Percentiles rank a stretch among this genome's conserved stretches.
phyloP scores from a whole-genome alignment of 345 rosid genomes.

The Raphanus sativus region DNA sequence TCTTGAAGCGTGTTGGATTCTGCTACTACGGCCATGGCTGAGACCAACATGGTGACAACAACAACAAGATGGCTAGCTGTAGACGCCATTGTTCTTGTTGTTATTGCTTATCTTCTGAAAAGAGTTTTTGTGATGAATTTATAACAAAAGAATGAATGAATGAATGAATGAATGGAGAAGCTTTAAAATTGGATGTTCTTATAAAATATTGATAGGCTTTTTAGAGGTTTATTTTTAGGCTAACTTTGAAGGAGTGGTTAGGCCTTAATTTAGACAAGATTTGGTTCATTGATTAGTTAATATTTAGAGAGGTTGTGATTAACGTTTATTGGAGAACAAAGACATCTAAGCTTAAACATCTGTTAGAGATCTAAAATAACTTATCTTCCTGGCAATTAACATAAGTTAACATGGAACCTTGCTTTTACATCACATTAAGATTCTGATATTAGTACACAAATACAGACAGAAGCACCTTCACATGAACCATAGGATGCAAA shows the following conservation, averaged over 20 bases:
- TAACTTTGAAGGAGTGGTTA: neutral
- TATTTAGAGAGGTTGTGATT: neutral
- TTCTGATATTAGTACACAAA: neutral
- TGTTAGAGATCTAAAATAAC: neutral
- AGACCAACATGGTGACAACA: constrained; percentile 34
- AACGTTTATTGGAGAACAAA: neutral
- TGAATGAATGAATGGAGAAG: neutral
- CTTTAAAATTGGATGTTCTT: neutral
- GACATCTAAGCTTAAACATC: neutral
- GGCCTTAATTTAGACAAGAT: neutral
- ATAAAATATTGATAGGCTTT: neutral
- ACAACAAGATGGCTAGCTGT: constrained; percentile 16
- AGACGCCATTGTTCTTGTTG: constrained; percentile 27
- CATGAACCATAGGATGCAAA: neutral
- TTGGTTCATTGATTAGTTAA: neutral
- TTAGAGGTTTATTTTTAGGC: neutral
- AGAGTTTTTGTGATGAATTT: constrained; percentile 16
- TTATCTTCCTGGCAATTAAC: neutral
- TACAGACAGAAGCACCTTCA: neutral
- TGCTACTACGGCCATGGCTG: constrained; percentile 34
- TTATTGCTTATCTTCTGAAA: constrained; percentile 8
- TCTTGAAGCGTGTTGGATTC: constrained; percentile 82
- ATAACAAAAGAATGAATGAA: neutral
- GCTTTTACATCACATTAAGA: neutral
- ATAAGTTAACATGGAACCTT: neutral